These are phyloP conservation scores for Blepharisma japonicum DNA, from an alignment of 73 alveolate species.

Conservation along the genomic window DNA sequence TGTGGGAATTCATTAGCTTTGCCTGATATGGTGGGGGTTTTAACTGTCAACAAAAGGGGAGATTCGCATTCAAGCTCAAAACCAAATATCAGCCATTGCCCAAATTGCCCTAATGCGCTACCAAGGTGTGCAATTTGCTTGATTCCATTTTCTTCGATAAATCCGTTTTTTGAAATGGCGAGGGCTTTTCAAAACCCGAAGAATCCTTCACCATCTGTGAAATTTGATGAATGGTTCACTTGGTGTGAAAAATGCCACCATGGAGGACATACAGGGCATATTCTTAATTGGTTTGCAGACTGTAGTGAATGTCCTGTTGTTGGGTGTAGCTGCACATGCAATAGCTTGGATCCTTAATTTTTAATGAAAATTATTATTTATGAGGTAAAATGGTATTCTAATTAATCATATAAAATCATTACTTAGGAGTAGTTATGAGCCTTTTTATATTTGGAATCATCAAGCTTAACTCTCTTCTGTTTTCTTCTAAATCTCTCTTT, in stretches of 20 bases:
- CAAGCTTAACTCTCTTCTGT: too few relatives aligned
- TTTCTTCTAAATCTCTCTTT: too few relatives aligned
- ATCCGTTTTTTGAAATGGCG: conserved; percentile 2
- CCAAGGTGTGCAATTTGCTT: conserved; percentile 24
- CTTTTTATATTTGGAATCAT: too few relatives aligned
- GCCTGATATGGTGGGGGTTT: not conserved
- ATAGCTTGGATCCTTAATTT: not conserved
- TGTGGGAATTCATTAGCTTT: conserved; percentile 14
- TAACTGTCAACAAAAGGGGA: not conserved
- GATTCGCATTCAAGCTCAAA: not conserved
- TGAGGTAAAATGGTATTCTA: too few relatives aligned
- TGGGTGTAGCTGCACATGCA: conserved; percentile 9
- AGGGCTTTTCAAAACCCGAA: not conserved
- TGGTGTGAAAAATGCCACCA: conserved; percentile 35
- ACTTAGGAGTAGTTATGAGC: too few relatives aligned
- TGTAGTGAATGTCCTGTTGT: not conserved
- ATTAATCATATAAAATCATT: too few relatives aligned
- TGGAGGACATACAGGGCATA: conserved; percentile 31
- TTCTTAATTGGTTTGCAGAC: conserved; percentile 20
- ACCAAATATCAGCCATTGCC: conserved; percentile 9
- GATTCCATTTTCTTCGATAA: not conserved
- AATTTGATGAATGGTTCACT: not conserved
- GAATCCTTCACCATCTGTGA: too few relatives aligned
- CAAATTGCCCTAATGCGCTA: conserved; percentile 5
- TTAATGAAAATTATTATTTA: too few relatives aligned